Evolutionary conservation across 2,329 filamentous ascomycete genomes (phyloP).

Genomic region (Pseudonectria buxi): DNA sequence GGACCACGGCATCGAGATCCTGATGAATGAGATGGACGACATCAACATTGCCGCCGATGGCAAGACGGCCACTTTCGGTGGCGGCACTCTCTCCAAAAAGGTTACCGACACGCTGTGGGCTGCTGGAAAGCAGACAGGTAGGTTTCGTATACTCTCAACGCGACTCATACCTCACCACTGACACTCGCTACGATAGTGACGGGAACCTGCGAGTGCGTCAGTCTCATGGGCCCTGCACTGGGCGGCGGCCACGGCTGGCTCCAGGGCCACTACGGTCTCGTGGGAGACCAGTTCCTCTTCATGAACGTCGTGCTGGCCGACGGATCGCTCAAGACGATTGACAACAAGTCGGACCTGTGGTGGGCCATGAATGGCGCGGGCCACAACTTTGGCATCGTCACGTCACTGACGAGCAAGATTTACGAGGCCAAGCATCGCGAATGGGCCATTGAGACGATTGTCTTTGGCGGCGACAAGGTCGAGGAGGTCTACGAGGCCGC

Average conservation of each 20-base stretch:
- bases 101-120: constrained; percentile 43
- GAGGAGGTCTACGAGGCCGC: constrained; percentile 39
- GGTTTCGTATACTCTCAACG: not conserved
- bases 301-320: constrained; percentile 27
- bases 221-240: constrained; percentile 23
- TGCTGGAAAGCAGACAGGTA: constrained; percentile 43
- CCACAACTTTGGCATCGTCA: constrained; percentile 29
- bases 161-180: too few relatives aligned
- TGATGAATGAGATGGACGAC: constrained; percentile 36
- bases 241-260: constrained; percentile 27
- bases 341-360: constrained; percentile 24
- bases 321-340: constrained; percentile 17
- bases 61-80: constrained; percentile 40
- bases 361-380: constrained; percentile 30
- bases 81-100: constrained; percentile 39
- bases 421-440: constrained; percentile 19
- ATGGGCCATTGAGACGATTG: constrained; percentile 29
- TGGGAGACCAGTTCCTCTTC: constrained; percentile 28
- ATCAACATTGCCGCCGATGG: constrained; percentile 36
- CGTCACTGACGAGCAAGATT: constrained; percentile 24
- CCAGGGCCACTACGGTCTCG: constrained; percentile 23
- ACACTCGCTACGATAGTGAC: constrained; percentile 11
- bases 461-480: constrained; percentile 42
- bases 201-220: constrained; percentile 21
- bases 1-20: constrained; percentile 44